A percentile compares a stretch with the other conserved stretches of the same genome.
phyloP scores from a whole-genome alignment of 2,329 filamentous ascomycete genomes.

The Fusarium paranaense region DNA sequence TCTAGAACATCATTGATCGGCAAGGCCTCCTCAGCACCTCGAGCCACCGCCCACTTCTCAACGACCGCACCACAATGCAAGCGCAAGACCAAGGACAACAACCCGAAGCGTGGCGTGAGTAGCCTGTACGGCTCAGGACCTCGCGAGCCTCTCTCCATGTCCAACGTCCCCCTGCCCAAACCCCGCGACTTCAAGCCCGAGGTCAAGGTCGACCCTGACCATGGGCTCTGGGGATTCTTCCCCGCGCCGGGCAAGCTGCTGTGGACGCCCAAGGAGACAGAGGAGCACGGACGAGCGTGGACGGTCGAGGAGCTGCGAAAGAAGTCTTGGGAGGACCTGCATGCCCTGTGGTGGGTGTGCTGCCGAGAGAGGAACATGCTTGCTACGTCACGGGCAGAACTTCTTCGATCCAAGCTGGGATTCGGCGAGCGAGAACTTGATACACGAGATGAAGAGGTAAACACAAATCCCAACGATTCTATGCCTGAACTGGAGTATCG shows the following conservation, averaged over 20 bases:
- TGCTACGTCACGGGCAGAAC: slow-evolving; percentile 79
- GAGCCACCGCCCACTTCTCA: slow-evolving; percentile 58
- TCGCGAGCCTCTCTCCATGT: slow-evolving; percentile 79
- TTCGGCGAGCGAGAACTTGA: slow-evolving; percentile 79
- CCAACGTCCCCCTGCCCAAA: slow-evolving; percentile 76
- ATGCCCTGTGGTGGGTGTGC: slow-evolving; percentile 94
- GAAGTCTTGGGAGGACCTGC: slow-evolving; percentile 95
- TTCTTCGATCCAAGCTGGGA: slow-evolving; percentile 73
- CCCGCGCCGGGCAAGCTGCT: slow-evolving; percentile 75
- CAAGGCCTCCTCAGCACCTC: slow-evolving; percentile 19
- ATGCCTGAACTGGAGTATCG: background rate
- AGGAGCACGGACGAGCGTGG: slow-evolving; percentile 84
- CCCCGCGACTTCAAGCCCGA: slow-evolving; percentile 72
- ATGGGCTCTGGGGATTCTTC: slow-evolving; percentile 96
- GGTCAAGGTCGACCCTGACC: slow-evolving; percentile 74
- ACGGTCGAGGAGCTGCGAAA: slow-evolving; percentile 83
- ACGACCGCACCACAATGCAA: slow-evolving; percentile 64
- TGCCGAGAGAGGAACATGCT: slow-evolving; percentile 91
- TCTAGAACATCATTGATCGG: slow-evolving; percentile 15
- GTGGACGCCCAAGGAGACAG: slow-evolving; percentile 76
- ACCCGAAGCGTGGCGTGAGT: slow-evolving; percentile 83
- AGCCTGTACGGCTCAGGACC: slow-evolving; percentile 82
- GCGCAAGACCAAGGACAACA: slow-evolving; percentile 75
- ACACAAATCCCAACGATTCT: background rate
- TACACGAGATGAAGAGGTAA: slow-evolving; percentile 73